Evolutionary conservation across 1,139 yeast genomes (phyloP), one percentile per base, ranked within the genome.

Genomic region (Hansenula sp.): DNA sequence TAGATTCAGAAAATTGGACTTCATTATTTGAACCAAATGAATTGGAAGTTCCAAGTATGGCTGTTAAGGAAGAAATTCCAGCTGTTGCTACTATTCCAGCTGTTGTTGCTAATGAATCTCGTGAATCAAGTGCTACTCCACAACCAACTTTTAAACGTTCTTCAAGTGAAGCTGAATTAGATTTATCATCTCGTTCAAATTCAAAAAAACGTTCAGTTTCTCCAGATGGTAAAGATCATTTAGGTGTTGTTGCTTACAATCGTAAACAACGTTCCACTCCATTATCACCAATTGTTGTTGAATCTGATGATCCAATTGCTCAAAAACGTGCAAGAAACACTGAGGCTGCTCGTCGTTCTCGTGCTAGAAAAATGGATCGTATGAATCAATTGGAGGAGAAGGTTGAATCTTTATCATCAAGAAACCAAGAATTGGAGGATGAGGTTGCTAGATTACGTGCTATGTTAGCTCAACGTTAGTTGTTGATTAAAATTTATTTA

Each of bases 291-390:
- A 73, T 85, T 42, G 65, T 80, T 41, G 75, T 75, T 29, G 69
- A 71, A 29, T 68, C 73, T 29, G 63, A 61, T 40, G 96, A 89
- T 64, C 79, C 82, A 19, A 76, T 75, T 44, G 77, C 88, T 39
- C 60, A 86, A 57, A 87, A 90, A 63, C 80, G 98, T 57, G 97
- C 97, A 32, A 80, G 90, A 63, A 90, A 90, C 72, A 90, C 97
- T 20, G 96, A 89, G 62, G 97, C 97, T 46, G 97, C 97, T 14
- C 80, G 97, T 64, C 77, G 97, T 60, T 88, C 97, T 34, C 76
- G 97, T 55, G 96, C 96, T 32, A 80, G 96, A 65, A 88, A 89
- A 68, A 80, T 85, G 79, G 88, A 85, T 62, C 77, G 95, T 64
- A 84, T 90, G 87, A 59, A 65, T 44, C 95, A 87, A 60, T 71